Conservation (phyloP, 2,329 filamentous ascomycete genomes). For the Sclerotinia glacialis region DNA sequence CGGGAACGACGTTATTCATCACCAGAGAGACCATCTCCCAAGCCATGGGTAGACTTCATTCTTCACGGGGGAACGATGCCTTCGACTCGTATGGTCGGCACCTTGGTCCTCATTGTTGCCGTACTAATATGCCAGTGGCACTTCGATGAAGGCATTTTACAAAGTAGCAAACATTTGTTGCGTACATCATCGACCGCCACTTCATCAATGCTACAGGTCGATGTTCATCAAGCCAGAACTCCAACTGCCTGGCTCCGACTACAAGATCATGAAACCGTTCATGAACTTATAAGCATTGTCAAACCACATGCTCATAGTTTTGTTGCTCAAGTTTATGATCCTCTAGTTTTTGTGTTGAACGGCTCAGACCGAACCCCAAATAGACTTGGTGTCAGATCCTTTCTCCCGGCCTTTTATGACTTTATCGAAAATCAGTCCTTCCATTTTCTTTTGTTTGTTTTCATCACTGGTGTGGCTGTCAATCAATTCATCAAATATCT, state of each 20-base stretch:
- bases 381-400: slow-evolving; percentile 45
- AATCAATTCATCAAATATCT: slow-evolving; percentile 72
- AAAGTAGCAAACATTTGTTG: slow-evolving; percentile 27
- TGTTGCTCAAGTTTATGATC: slow-evolving; percentile 71
- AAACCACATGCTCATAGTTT: slow-evolving; percentile 71
- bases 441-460: slow-evolving; percentile 60
- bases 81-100: slow-evolving; percentile 72
- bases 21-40: slow-evolving; percentile 33
- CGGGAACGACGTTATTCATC: slow-evolving; percentile 37
- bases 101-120: slow-evolving; percentile 68
- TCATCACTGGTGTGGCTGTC: slow-evolving; percentile 62
- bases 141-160: slow-evolving; percentile 55
- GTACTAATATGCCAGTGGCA: slow-evolving; percentile 74
- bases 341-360: slow-evolving; percentile 68
- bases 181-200: slow-evolving; percentile 23
- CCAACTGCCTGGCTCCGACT: slow-evolving; percentile 72
- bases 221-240: slow-evolving; percentile 72
- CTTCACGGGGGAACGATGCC: slow-evolving; percentile 62
- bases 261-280: slow-evolving; percentile 75
- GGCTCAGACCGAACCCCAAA: slow-evolving; percentile 62
- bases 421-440: slow-evolving; percentile 59
- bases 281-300: slow-evolving; percentile 72
- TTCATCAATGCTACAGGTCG: slow-evolving; percentile 49
- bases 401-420: slow-evolving; percentile 62
- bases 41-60: slow-evolving; percentile 60